Evolutionary conservation across 2,329 filamentous ascomycete species (phyloP).

Genomic region (Pseudophaeomoniella oleicola): DNA sequence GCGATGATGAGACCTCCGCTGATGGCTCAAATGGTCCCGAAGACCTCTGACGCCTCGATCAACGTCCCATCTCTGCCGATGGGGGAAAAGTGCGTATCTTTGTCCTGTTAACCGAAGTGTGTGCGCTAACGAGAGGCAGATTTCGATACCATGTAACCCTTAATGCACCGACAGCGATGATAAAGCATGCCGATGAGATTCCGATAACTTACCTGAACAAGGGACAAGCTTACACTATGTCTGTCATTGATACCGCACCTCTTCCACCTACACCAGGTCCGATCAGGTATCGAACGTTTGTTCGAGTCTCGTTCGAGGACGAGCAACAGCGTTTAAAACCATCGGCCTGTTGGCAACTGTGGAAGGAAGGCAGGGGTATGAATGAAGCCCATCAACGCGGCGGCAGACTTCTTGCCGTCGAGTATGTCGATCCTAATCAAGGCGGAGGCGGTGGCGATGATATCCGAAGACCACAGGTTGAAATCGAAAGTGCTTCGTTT

Average conservation of each 20-base stretch:
- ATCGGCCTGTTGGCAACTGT: conserved; percentile 72
- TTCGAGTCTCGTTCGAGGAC: conserved; percentile 95
- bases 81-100: conserved; percentile 37
- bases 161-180: conserved; percentile 93
- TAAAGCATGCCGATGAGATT: conserved; percentile 76
- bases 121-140: conserved; percentile 20
- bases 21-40: conserved; percentile 17
- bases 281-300: conserved; percentile 70
- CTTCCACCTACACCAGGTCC: conserved; percentile 43
- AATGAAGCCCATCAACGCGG: conserved; percentile 91
- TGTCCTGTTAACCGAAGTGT: conserved; percentile 1
- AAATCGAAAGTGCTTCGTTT: conserved; percentile 66
- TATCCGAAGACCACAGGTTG: conserved; percentile 46
- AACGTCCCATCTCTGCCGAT: conserved; percentile 14
- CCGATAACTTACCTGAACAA: conserved; percentile 98
- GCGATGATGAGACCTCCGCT: conserved; percentile 3
- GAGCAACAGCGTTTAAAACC: conserved; percentile 81
- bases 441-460: conserved; percentile 38
- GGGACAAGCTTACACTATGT: conserved; percentile 82
- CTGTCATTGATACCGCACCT: conserved; percentile 63
- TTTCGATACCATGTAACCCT: conserved; percentile 85
- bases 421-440: conserved; percentile 62
- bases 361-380: conserved; percentile 92
- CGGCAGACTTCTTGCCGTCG: conserved; percentile 83
- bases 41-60: conserved; percentile 13